These are phyloP conservation scores for Candida yuanshanica DNA, from an alignment of 805 yeast species.

Conservation along the genomic window DNA sequence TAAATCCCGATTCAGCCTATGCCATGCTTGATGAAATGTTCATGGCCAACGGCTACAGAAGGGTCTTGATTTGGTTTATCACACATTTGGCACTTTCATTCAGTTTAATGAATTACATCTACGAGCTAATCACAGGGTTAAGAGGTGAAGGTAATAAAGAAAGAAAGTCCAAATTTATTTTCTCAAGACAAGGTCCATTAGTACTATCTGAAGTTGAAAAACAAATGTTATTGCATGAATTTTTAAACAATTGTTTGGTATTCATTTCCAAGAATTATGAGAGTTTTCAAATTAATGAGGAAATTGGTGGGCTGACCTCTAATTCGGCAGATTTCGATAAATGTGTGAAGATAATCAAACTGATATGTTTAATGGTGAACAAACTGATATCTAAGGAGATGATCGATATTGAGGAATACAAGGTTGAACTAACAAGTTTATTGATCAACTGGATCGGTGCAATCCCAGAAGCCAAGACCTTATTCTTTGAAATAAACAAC, in stretches of 20 bases:
- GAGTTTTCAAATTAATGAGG: constrained; percentile 11
- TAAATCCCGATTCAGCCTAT: constrained; percentile 48
- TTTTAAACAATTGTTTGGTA: constrained; percentile 50
- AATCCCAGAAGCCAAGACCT: constrained; percentile 55
- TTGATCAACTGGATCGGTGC: constrained; percentile 61
- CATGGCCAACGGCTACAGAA: constrained; percentile 60
- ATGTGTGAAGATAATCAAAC: constrained; percentile 37
- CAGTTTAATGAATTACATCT: constrained; percentile 54
- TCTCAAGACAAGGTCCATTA: constrained; percentile 54
- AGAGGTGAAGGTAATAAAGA: constrained; percentile 39
- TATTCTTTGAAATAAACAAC: constrained; percentile 39
- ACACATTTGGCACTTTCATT: constrained; percentile 56
- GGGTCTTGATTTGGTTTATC: constrained; percentile 61
- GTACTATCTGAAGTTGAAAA: constrained; percentile 52
- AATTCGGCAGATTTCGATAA: constrained; percentile 21
- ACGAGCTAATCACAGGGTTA: constrained; percentile 50
- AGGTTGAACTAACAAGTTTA: constrained; percentile 53
- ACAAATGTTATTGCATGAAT: constrained; percentile 66
- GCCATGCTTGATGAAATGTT: constrained; percentile 63
- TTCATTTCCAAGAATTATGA: constrained; percentile 33
- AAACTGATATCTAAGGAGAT: constrained; percentile 42
- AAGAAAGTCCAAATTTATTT: constrained; percentile 24
- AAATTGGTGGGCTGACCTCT: constrained; percentile 11
- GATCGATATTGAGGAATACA: constrained; percentile 45
- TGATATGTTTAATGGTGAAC: constrained; percentile 59